A percentile compares a stretch with the other conserved stretches of the same genome.
These are phyloP conservation scores for Trametes hirsuta DNA, from an alignment of 1,284 basidiomycete genomes.

Conservation along the genomic window DNA sequence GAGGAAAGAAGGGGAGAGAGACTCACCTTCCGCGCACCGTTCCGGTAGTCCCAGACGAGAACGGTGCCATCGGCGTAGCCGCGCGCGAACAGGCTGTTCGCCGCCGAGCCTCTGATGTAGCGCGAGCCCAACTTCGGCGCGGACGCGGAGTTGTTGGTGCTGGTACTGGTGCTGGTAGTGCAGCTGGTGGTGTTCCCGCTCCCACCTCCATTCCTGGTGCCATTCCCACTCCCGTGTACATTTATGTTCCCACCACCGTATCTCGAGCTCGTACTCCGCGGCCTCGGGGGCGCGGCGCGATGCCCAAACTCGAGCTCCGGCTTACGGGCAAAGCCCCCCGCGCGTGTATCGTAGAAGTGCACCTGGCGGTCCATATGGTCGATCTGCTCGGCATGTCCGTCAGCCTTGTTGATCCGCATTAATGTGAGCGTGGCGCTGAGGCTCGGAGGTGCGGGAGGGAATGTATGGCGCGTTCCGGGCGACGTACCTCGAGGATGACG, in stretches of 20 bases:
- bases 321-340: slow-evolving; percentile 39
- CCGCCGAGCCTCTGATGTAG: slow-evolving; percentile 34
- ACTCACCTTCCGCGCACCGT: slow-evolving; percentile 42
- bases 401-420: slow-evolving; percentile 4
- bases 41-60: slow-evolving; percentile 54
- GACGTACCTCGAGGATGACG: slow-evolving; percentile 50
- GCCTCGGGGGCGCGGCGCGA: slow-evolving; percentile 29
- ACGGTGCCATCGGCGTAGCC: slow-evolving; percentile 49
- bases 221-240: too few relatives aligned
- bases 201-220: too few relatives aligned
- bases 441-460: neutral
- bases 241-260: neutral
- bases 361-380: slow-evolving; percentile 52
- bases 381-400: slow-evolving; percentile 39
- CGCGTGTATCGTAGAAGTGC: slow-evolving; percentile 48
- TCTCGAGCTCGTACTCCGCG: slow-evolving; percentile 24
- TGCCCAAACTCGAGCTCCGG: slow-evolving; percentile 51
- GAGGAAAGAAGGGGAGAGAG: neutral
- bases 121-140: slow-evolving; percentile 22
- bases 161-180: slow-evolving; percentile 28
- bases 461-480: slow-evolving; percentile 11
- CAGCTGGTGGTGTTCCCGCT: slow-evolving; percentile 6
- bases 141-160: slow-evolving; percentile 8
- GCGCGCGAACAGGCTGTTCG: slow-evolving; percentile 46
- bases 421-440: slow-evolving; percentile 4